phyloP scores from a whole-genome alignment of 2,329 filamentous ascomycete genomes.

The Sporothrix humicola region DNA sequence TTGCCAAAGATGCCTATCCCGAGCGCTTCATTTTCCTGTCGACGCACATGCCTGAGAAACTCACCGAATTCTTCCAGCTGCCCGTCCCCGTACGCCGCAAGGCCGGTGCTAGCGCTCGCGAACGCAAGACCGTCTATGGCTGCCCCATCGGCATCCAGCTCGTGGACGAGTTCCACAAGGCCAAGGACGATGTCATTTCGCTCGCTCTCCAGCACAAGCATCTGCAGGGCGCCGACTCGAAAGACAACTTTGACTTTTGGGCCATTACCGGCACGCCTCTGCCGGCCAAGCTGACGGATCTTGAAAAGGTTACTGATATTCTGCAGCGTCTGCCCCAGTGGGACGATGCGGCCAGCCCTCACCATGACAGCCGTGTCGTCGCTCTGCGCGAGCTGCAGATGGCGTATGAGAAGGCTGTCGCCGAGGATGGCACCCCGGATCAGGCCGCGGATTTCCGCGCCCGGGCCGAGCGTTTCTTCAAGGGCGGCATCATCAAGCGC shows the following conservation, averaged over 20 bases:
- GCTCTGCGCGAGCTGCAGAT: conserved; percentile 36
- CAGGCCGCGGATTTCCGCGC: conserved; percentile 35
- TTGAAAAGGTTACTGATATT: conserved; percentile 34
- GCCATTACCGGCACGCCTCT: conserved; percentile 40
- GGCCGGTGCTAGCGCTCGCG: conserved; percentile 21
- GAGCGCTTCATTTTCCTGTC: conserved; percentile 40
- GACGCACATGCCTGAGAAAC: conserved; percentile 36
- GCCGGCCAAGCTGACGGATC: conserved; percentile 37
- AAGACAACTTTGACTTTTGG: conserved; percentile 39
- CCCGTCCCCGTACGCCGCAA: conserved; percentile 35
- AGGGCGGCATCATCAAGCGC: conserved; percentile 37
- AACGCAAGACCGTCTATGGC: conserved; percentile 38
- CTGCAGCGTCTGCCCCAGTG: conserved; percentile 37
- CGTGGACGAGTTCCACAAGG: conserved; percentile 41
- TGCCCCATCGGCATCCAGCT: conserved; percentile 40
- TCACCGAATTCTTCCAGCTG: conserved; percentile 38
- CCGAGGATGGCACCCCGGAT: conserved; percentile 36
- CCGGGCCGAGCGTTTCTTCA: conserved; percentile 36
- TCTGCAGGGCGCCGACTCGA: conserved; percentile 22
- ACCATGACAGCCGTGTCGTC: conserved; percentile 33
- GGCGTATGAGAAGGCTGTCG: conserved; percentile 37
- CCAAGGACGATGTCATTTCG: conserved; percentile 30
- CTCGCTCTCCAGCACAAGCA: conserved; percentile 38
- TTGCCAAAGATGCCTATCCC: conserved; percentile 37
- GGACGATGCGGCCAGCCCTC: conserved; percentile 32